Conservation (phyloP, 2,329 filamentous ascomycete genomes). For the Drechslerella coelobrocha region DNA sequence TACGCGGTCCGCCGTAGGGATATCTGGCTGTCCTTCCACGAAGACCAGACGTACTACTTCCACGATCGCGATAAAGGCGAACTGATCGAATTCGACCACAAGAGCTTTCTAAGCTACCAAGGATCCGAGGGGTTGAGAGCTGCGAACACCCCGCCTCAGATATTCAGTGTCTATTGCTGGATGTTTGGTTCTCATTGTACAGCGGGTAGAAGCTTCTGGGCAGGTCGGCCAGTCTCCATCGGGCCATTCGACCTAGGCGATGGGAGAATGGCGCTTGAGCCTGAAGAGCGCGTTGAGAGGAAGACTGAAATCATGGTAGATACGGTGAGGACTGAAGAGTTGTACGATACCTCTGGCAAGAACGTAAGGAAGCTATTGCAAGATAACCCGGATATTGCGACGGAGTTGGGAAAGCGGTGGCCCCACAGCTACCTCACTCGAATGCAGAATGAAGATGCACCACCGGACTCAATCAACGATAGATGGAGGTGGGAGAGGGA, state of each 20-base stretch:
- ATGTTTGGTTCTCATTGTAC: neutral
- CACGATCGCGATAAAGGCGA: neutral
- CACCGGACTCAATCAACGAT: too few relatives aligned
- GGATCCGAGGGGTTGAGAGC: neutral
- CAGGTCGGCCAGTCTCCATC: neutral
- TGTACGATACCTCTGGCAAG: too few relatives aligned
- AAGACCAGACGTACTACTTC: conserved; percentile 19
- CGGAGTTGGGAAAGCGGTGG: too few relatives aligned
- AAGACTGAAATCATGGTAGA: neutral
- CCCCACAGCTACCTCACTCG: too few relatives aligned
- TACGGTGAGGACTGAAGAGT: too few relatives aligned
- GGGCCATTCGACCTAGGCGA: neutral
- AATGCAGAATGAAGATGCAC: too few relatives aligned
- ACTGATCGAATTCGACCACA: conserved; percentile 6
- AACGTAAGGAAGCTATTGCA: too few relatives aligned
- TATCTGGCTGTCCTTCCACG: conserved; percentile 12
- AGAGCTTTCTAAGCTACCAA: neutral
- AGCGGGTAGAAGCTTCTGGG: neutral
- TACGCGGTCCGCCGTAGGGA: neutral
- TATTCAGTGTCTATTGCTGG: neutral
- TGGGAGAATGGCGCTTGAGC: neutral
- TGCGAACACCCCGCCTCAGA: neutral
- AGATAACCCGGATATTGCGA: too few relatives aligned
- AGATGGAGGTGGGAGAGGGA: too few relatives aligned
- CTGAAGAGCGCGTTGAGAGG: neutral